A percentile compares a stretch with the other conserved stretches of the same genome.
Evolutionary conservation across 1,139 yeast genomes (phyloP).

Genomic region (Meyerozyma sp.): DNA sequence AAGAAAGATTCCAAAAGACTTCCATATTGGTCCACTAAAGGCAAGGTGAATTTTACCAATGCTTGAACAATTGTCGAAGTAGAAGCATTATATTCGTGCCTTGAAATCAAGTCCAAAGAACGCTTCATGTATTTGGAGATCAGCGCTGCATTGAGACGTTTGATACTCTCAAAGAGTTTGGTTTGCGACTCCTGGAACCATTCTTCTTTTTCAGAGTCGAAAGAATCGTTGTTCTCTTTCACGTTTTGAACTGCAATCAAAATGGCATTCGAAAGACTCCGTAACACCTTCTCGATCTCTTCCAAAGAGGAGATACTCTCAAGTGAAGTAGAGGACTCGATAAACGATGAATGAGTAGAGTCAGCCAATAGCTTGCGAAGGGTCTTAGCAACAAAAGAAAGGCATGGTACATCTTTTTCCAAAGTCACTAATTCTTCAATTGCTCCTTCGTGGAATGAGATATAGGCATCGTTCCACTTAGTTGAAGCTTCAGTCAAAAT

Average conservation of each 20-base stretch:
- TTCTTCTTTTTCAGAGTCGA: neutral
- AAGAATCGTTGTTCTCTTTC: slow-evolving; percentile 22
- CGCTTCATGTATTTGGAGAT: slow-evolving; percentile 8
- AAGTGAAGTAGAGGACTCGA: slow-evolving; percentile 21
- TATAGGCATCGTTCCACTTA: neutral
- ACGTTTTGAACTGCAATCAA: slow-evolving; percentile 63
- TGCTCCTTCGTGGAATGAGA: neutral
- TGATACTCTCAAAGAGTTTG: slow-evolving; percentile 32
- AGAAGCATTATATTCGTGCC: slow-evolving; percentile 28
- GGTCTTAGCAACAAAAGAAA: slow-evolving; percentile 44
- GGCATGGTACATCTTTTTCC: slow-evolving; percentile 11
- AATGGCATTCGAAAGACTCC: slow-evolving; percentile 55
- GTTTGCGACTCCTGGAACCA: slow-evolving; percentile 57
- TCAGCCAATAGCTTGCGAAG: slow-evolving; percentile 34
- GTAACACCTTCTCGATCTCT: slow-evolving; percentile 41
- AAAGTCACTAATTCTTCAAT: neutral
- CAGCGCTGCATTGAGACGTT: slow-evolving; percentile 16
- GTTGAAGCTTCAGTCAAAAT: neutral
- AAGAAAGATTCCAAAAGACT: slow-evolving; percentile 39
- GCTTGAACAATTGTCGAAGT: slow-evolving; percentile 38
- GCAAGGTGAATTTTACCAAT: slow-evolving; percentile 49
- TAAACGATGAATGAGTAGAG: slow-evolving; percentile 12
- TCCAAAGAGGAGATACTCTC: slow-evolving; percentile 19
- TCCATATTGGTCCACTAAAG: slow-evolving; percentile 51
- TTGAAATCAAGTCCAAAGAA: slow-evolving; percentile 14